Conservation (phyloP, 1,139 yeast genomes). For the Pichia sp. region DNA sequence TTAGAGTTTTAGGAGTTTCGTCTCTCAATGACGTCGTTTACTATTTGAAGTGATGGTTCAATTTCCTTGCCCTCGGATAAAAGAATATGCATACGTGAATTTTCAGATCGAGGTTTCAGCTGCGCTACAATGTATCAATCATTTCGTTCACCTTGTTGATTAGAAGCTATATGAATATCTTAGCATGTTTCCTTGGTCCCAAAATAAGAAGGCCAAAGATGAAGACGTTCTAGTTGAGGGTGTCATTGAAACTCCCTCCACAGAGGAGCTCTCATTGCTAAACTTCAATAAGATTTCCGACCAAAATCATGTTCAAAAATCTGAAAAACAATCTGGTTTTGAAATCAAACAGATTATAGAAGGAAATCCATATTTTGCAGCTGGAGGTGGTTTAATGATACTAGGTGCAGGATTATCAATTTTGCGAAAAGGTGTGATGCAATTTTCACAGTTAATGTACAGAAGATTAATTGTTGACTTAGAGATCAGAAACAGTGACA, state of each 20-base stretch:
- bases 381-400: constrained; percentile 95
- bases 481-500: constrained; percentile 90
- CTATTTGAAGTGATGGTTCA: too few species aligned
- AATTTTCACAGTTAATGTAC: constrained; percentile 61
- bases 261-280: constrained; percentile 15
- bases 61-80: too few species aligned
- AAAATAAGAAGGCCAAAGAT: not conserved
- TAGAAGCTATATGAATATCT: too few species aligned
- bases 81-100: too few species aligned
- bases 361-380: constrained; percentile 89
- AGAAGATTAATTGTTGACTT: constrained; percentile 83
- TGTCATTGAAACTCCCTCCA: constrained; percentile 14
- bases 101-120: too few species aligned
- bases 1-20: too few species aligned
- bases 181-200: not conserved
- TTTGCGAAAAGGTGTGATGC: constrained; percentile 61
- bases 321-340: too few species aligned
- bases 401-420: constrained; percentile 82
- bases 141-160: too few species aligned
- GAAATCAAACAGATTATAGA: constrained; percentile 54
- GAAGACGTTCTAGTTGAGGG: constrained; percentile 10
- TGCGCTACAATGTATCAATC: too few species aligned
- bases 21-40: too few species aligned
- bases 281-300: constrained; percentile 17
- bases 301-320: too few species aligned